phyloP scores from a whole-genome alignment of 805 yeast species.

The Kluyveromyces starmeri region DNA sequence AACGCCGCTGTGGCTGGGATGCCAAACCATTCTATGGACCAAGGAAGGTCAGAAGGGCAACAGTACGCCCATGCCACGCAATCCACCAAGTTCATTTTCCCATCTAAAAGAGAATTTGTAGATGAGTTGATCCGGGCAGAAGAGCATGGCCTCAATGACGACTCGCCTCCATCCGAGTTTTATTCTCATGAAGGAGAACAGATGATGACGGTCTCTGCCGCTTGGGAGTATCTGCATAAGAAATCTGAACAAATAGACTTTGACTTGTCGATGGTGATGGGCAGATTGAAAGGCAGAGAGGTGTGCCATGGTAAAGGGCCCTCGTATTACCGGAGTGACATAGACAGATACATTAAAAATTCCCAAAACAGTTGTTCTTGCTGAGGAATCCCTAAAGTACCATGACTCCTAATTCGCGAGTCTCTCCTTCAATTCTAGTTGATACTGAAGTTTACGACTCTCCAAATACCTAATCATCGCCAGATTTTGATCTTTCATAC shows the following conservation, averaged over 20 bases:
- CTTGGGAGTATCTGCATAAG: constrained; percentile 69
- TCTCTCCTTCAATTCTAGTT: no score
- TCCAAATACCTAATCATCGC: no score
- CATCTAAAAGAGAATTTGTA: constrained; percentile 2
- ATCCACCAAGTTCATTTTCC: constrained; percentile 1
- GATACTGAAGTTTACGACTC: no score
- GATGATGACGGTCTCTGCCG: constrained; percentile 63
- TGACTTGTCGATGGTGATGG: constrained; percentile 53
- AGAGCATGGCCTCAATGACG: constrained; percentile 8
- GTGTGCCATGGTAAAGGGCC: constrained; percentile 70
- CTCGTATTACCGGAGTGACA: constrained; percentile 21
- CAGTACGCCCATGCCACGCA: not conserved
- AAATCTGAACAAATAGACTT: constrained; percentile 41
- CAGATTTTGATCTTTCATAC: no score
- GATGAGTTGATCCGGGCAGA: constrained; percentile 1
- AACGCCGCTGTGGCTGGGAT: not conserved
- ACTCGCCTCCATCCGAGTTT: constrained; percentile 10
- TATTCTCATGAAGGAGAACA: constrained; percentile 31
- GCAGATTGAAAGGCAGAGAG: constrained; percentile 54
- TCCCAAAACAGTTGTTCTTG: no score
- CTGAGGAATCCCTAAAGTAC: no score
- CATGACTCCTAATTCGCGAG: no score
- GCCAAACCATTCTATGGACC: no score
- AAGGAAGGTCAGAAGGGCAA: not conserved
- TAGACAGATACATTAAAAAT: constrained; percentile 10